Conservation (phyloP, 306 rosid genomes). For the Ceratonia siliqua region DNA sequence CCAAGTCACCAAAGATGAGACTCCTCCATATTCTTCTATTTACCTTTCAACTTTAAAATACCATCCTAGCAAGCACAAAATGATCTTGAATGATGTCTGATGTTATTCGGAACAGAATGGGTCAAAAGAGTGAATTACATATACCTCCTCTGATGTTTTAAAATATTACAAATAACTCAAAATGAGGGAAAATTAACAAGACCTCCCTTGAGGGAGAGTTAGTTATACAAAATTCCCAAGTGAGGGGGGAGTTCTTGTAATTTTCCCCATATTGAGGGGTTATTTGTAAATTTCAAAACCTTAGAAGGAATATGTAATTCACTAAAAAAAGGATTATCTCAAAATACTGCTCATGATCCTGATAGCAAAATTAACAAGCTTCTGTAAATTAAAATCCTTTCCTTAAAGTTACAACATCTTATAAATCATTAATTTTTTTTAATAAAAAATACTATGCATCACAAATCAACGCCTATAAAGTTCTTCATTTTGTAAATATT, state of each 20-base stretch:
- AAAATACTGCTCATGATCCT: not conserved
- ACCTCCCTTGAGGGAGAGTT: not conserved
- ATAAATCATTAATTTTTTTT: not conserved
- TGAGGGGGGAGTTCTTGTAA: not conserved
- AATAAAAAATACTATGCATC: not conserved
- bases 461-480: not conserved
- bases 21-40: not conserved
- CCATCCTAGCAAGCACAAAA: not conserved
- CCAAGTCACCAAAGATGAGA: not conserved
- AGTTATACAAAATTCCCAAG: not conserved
- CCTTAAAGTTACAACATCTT: not conserved
- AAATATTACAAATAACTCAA: not conserved
- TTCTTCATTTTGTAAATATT: not conserved
- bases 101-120: not conserved
- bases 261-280: not conserved
- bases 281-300: not conserved
- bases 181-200: not conserved
- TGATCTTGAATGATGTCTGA: not conserved
- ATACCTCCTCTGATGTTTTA: not conserved
- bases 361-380: not conserved
- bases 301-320: not conserved
- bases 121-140: not conserved
- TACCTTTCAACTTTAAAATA: not conserved
- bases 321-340: not conserved
- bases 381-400: conserved; percentile 18